These are phyloP conservation scores for Rhizophagus clarus DNA, from an alignment of 192 early-diverging fungal genomes.

Conservation along the genomic window DNA sequence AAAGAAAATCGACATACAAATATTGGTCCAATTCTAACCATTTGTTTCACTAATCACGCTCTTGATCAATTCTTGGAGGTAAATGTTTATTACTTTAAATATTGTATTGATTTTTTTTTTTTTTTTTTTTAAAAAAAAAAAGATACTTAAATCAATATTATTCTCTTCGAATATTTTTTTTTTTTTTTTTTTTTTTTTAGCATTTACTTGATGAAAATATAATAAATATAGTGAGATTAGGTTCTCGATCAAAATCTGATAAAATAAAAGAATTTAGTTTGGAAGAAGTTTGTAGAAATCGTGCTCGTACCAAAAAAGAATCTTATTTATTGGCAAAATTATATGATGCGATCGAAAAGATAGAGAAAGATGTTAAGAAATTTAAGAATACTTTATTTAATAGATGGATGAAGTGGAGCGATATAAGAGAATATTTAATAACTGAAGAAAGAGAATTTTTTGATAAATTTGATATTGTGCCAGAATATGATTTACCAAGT, in stretches of 20 bases:
- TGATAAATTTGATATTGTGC: background rate
- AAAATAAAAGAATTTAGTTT: constrained; percentile 32
- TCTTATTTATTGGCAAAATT: no score
- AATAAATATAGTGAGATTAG: constrained; percentile 49
- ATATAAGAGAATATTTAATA: constrained; percentile 18
- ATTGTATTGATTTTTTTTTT: background rate
- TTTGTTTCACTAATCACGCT: constrained; percentile 48
- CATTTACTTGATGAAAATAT: no score
- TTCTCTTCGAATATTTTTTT: no score
- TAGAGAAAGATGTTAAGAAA: constrained; percentile 9
- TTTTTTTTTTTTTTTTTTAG: no score
- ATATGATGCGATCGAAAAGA: background rate
- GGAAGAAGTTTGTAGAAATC: background rate
- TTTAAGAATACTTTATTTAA: constrained; percentile 28
- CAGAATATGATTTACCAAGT: background rate
- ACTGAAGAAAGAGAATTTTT: constrained; percentile 7
- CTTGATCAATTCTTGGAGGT: no score
- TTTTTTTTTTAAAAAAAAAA: no score
- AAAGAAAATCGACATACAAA: constrained; percentile 33
- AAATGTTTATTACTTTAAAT: no score
- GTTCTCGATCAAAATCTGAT: constrained; percentile 41
- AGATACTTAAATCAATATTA: no score
- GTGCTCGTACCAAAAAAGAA: background rate
- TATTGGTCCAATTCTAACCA: constrained; percentile 49
- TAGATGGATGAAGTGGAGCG: constrained; percentile 20